phyloP scores from a whole-genome alignment of 495 filamentous ascomycete species.

The Rostrohypoxylon terebratum region DNA sequence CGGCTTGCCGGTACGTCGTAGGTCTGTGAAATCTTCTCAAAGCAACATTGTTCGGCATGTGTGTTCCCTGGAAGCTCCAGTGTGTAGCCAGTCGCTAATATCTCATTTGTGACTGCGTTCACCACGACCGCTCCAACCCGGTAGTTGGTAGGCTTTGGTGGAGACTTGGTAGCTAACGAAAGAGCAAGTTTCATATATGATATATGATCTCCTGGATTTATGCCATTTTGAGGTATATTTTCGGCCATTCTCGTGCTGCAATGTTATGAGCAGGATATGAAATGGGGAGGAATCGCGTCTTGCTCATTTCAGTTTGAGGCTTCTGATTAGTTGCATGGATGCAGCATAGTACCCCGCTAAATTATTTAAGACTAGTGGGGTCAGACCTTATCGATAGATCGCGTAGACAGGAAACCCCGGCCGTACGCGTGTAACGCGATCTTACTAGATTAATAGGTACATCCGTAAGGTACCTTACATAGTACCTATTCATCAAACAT shows the following conservation, averaged over 20 bases:
- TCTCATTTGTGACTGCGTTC: slow-evolving; percentile 64
- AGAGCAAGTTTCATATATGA: slow-evolving; percentile 80
- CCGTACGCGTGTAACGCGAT: slow-evolving; percentile 42
- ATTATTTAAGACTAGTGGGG: slow-evolving; percentile 5
- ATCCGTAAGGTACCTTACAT: no score
- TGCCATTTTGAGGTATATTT: slow-evolving; percentile 13
- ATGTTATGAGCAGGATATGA: background rate
- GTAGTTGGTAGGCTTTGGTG: slow-evolving; percentile 89
- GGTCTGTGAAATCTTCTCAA: slow-evolving; percentile 75
- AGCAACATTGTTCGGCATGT: slow-evolving; percentile 92
- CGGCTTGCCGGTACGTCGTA: slow-evolving; percentile 64
- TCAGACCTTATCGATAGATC: slow-evolving; percentile 34
- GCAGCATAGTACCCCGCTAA: slow-evolving; percentile 11
- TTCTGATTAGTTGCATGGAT: background rate
- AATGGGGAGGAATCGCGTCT: background rate
- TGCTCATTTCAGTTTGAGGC: background rate
- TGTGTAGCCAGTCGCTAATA: slow-evolving; percentile 89
- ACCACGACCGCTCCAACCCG: slow-evolving; percentile 90
- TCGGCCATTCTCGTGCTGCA: slow-evolving; percentile 34
- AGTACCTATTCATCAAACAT: slow-evolving; percentile 12
- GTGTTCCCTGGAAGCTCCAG: slow-evolving; percentile 93
- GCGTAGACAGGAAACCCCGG: slow-evolving; percentile 22
- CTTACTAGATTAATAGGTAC: background rate
- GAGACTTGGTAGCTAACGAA: slow-evolving; percentile 77
- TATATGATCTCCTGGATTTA: slow-evolving; percentile 64